phyloP scores from a whole-genome alignment of 352 stramenopile species.

The Pythium pyrilobum region DNA sequence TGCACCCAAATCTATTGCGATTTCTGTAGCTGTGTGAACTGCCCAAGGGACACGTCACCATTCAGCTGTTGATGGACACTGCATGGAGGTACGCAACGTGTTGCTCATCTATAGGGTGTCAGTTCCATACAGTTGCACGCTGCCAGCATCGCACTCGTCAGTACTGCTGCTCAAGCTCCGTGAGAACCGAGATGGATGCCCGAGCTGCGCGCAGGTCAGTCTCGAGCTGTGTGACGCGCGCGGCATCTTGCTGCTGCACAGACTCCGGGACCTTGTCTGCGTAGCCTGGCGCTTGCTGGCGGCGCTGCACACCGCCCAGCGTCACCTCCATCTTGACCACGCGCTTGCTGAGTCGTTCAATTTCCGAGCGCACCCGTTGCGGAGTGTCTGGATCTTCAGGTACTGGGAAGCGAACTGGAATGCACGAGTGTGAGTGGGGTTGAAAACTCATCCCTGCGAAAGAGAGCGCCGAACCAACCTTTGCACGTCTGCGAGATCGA shows the following conservation, averaged over 20 bases:
- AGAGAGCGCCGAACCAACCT: no score
- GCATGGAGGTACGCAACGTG: no score
- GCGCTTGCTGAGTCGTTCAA: conserved; percentile 62
- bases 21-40: no score
- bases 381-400: conserved; percentile 63
- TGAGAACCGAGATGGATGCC: conserved; percentile 51
- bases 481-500: conserved; percentile 25
- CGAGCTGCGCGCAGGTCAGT: conserved; percentile 44
- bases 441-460: no score
- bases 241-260: conserved; percentile 54
- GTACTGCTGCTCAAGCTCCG: conserved; percentile 52
- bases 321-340: conserved; percentile 45
- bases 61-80: no score
- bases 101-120: no score
- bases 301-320: conserved; percentile 34
- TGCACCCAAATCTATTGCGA: no score
- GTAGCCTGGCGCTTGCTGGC: conserved; percentile 48
- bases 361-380: conserved; percentile 52
- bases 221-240: conserved; percentile 48
- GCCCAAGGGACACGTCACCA: no score
- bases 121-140: no score
- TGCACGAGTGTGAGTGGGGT: background rate
- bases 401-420: conserved; percentile 56
- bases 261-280: conserved; percentile 53
- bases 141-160: conserved; percentile 15